Base-by-base conservation (phyloP, 106 monocot genomes). In the Xerophyta viscosa region DNA sequence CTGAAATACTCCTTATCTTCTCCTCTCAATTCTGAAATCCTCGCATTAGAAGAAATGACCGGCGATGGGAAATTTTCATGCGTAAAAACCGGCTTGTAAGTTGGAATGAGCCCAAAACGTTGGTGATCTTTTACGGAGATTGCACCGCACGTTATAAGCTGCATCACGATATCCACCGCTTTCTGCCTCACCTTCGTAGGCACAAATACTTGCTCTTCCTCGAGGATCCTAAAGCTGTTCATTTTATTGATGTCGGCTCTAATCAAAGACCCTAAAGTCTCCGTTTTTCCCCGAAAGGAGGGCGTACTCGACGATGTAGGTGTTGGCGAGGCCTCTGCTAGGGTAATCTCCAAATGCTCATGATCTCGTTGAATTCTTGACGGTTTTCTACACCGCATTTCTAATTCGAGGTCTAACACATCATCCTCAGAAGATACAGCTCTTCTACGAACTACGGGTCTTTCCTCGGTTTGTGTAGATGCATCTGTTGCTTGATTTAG, bases 1-100 rank as follows among this genome's bases (percentile, higher is more conserved):
- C 65, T 69, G 48, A 76, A 76, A 44, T 65, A 69, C 31, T 54
- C 64, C 50, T 76, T 69, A 27, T 70, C 76, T 52, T 69, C 64
- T 26, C 52, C 14, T 18, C 59, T 76, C 29, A 24, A 3, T 17
- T 41, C 50, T 57, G 48, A 50, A 11, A 67, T 24, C 49, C 66
- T 56, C 21, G 64, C 26, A 45, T 58, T 69, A 39, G 7, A 57
- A 31, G 20, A 46, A 39, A 9, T 29, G 48, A 60, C 56, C 48
- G 53, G 59, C 0, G 76, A 58, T 0, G 60, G 52, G 14, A 64
- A 54, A 21, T 58, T 58, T 21, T 24, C 22, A 4, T 56, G 75
- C 11, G 68, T 52, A 52, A 58, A 69, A 10, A 57, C 69, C 1
- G 68, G 68, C 31, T 67, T 75, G 45, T 69, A 69, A 23, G 75